These are phyloP conservation scores for Fabrea salina DNA, from an alignment of 169 alveolate genomes.

Conservation along the genomic window DNA sequence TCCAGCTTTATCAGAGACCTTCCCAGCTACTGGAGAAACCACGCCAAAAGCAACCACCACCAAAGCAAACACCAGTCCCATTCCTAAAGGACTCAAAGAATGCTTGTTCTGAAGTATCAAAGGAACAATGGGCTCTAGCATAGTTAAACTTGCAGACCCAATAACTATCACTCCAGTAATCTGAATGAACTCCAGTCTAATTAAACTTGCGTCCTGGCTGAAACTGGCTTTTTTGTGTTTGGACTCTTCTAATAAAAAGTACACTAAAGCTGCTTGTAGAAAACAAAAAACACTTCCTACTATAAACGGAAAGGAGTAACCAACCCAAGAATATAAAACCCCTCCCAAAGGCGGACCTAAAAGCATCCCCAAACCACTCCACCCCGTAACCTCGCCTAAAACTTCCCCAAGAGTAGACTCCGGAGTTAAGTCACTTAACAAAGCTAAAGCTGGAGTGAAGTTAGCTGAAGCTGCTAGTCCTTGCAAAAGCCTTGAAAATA, in stretches of 20 bases:
- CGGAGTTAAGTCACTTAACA: not conserved
- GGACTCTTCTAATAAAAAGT: not conserved
- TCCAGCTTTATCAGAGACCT: not conserved
- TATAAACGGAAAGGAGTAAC: not conserved
- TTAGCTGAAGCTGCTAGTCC: not conserved
- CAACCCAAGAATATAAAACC: not conserved
- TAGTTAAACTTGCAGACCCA: slow-evolving; percentile 1
- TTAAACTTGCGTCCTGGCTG: not conserved
- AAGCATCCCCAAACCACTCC: slow-evolving; percentile 2
- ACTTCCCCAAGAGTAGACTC: not conserved
- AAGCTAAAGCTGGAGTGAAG: not conserved
- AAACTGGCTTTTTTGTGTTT: not conserved
- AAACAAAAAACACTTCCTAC: not conserved
- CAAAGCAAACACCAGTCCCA: not conserved
- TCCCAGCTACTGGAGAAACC: not conserved
- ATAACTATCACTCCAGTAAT: not conserved
- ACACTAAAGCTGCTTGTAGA: not conserved
- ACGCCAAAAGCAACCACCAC: not conserved
- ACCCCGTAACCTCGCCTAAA: not conserved
- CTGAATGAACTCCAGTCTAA: not conserved
- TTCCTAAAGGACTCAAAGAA: not conserved
- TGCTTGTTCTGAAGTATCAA: not conserved
- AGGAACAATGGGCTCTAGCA: not conserved
- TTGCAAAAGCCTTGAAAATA: not conserved
- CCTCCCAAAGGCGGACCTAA: slow-evolving; percentile 9